Evolutionary conservation across 2,329 filamentous ascomycete genomes (phyloP).

Genomic region (Epichloe typhina): DNA sequence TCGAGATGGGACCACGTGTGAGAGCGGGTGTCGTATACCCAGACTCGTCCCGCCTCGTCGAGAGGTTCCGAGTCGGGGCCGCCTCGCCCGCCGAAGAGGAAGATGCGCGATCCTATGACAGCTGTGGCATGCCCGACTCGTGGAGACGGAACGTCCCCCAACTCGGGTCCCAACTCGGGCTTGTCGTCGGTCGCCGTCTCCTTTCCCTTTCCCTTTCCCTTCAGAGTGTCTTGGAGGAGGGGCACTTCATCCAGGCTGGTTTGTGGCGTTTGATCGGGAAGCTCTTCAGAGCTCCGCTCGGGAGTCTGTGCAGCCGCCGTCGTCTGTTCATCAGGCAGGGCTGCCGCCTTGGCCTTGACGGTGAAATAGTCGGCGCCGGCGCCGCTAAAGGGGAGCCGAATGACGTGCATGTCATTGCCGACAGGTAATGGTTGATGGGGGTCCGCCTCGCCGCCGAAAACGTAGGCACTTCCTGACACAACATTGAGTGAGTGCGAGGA

Average conservation of each 20-base stretch:
- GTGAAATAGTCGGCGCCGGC: constrained; percentile 46
- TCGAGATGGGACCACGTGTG: constrained; percentile 51
- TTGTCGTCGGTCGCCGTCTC: constrained; percentile 15
- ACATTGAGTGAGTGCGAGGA: constrained; percentile 63
- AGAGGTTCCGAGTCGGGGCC: constrained; percentile 56
- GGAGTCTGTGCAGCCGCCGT: constrained; percentile 5
- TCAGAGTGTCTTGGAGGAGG: constrained; percentile 19
- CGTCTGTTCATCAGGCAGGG: constrained; percentile 6
- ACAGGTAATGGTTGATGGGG: constrained; percentile 44
- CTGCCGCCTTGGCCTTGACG: constrained; percentile 36
- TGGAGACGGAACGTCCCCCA: constrained; percentile 44
- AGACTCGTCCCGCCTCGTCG: constrained; percentile 61
- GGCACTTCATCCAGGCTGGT: constrained; percentile 29
- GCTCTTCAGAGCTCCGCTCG: neutral
- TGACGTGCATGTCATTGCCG: constrained; percentile 58
- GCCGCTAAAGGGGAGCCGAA: constrained; percentile 46
- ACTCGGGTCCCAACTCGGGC: constrained; percentile 10
- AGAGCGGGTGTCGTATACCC: constrained; percentile 58
- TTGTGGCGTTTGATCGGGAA: constrained; percentile 10
- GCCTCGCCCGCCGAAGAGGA: constrained; percentile 69
- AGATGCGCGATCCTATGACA: constrained; percentile 55
- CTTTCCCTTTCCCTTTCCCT: constrained; percentile 32
- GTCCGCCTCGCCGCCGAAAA: constrained; percentile 66
- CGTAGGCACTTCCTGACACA: constrained; percentile 39
- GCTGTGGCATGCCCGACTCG: constrained; percentile 63